Evolutionary conservation across 352 stramenopile species (phyloP).

Genomic region (Phytophthora kernoviae): DNA sequence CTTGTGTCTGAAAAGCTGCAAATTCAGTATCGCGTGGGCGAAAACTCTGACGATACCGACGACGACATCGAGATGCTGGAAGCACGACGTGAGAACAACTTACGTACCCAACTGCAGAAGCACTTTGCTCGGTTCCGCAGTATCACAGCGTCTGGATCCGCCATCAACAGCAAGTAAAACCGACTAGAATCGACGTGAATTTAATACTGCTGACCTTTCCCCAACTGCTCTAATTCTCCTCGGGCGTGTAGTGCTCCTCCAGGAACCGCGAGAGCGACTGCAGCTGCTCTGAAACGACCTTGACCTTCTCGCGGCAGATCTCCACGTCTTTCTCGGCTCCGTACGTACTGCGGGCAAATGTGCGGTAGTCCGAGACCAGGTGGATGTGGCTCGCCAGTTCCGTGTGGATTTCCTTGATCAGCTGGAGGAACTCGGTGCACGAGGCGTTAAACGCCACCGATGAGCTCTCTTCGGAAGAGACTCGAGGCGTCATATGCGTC

Average conservation of each 20-base stretch:
- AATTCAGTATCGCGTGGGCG: constrained; percentile 28
- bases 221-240: constrained; percentile 56
- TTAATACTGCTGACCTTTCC: constrained; percentile 12
- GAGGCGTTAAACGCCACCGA: constrained; percentile 76
- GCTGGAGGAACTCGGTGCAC: constrained; percentile 85
- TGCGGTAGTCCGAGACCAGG: constrained; percentile 86
- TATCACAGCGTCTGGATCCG: constrained; percentile 1
- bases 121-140: constrained; percentile 63
- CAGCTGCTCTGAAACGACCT: constrained; percentile 79
- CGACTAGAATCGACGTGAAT: constrained; percentile 24
- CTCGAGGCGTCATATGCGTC: constrained; percentile 64
- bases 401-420: constrained; percentile 86
- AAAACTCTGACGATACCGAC: constrained; percentile 35
- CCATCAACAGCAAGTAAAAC: constrained; percentile 7
- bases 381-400: constrained; percentile 86
- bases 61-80: constrained; percentile 37
- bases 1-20: constrained; percentile 13
- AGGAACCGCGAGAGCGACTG: constrained; percentile 77
- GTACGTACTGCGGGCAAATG: constrained; percentile 83
- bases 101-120: constrained; percentile 53
- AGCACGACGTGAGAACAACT: constrained; percentile 36
- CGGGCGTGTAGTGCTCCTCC: constrained; percentile 71
- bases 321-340: constrained; percentile 83
- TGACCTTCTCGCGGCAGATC: constrained; percentile 79
- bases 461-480: constrained; percentile 67